These are phyloP conservation scores for Pseudotsuga menziesii DNA, from an alignment of 75 land plant genomes.

Conservation along the genomic window DNA sequence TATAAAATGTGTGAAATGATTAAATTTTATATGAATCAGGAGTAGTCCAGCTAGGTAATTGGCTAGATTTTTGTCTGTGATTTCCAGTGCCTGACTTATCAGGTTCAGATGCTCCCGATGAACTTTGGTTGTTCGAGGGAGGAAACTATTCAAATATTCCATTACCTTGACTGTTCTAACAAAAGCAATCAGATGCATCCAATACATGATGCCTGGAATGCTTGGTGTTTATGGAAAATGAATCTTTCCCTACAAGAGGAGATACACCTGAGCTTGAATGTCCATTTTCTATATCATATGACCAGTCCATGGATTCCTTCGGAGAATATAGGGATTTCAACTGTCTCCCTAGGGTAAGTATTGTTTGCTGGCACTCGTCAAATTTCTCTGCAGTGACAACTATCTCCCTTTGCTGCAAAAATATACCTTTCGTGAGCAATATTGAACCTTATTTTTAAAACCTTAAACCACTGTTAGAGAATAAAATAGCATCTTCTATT, in stretches of 20 bases:
- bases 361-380: conserved; percentile 94
- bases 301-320: conserved; percentile 15
- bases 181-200: conserved; percentile 15
- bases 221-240: conserved; percentile 11
- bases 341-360: conserved; percentile 79
- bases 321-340: conserved; percentile 55
- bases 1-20: too few species aligned
- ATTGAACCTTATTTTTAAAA: background rate
- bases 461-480: background rate
- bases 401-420: conserved; percentile 73
- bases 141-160: background rate
- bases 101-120: conserved; percentile 2
- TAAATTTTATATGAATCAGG: too few species aligned
- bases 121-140: background rate
- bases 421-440: background rate
- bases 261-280: background rate
- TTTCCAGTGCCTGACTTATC: conserved; percentile 4
- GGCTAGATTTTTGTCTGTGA: conserved; percentile 11
- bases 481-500: background rate
- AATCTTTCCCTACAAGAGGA: conserved; percentile 8
- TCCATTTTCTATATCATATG: background rate
- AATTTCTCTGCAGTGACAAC: conserved; percentile 83
- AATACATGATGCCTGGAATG: conserved; percentile 9
- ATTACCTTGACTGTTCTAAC: background rate
- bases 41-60: conserved; percentile 12